Evolutionary conservation across 108 stramenopile genomes (phyloP), one percentile per base, ranked within the genome.

Genomic region (Nitzschia putrida): DNA sequence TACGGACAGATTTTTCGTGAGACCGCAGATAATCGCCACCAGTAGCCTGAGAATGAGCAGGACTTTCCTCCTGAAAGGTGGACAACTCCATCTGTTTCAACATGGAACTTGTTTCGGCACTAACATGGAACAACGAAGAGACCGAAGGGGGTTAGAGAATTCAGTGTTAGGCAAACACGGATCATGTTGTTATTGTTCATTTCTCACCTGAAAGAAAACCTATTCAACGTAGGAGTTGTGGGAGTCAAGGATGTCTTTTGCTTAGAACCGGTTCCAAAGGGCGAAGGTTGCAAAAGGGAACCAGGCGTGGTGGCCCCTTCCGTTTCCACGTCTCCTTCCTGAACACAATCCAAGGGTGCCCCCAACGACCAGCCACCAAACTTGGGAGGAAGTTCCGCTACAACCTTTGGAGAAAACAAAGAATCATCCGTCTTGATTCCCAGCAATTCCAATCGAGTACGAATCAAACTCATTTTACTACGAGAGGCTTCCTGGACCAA

Each of bases 301-400:
- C 74, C 74, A 11, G 74, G 74, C 20, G 74, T 76, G 50, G 74
- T 76, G 0, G 60, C 49, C 37, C 74, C 74, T 42, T 76, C 74
- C 37, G 74, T 76, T 69, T 76, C 74, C 7, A 63, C 66, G 38
- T 77, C 76, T 0, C 52, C 64, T 50, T 77, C 76, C 16, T 61
- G 13, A 7, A 77, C 76, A 41, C 57, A 53, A 20, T 77, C 69
- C 40, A 77, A 39, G 11, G 76, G 76, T 21, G 69, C 69, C 11
- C 69, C 69, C 22, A 71, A 7, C 9, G 58, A 71, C 57, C 69
- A 71, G 13, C 13, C 8, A 23, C 11, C 22, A 20, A 20, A 12
- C 23, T 9, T 24, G 8, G 43, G 23, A 18, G 18, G 37, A 1
- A 12, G 14, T 39, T 40, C 37, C 0, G 13, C 26, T 16, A 20